Evolutionary conservation across 192 early-diverging fungal species (phyloP).

Genomic region (Dispira parvispora): DNA sequence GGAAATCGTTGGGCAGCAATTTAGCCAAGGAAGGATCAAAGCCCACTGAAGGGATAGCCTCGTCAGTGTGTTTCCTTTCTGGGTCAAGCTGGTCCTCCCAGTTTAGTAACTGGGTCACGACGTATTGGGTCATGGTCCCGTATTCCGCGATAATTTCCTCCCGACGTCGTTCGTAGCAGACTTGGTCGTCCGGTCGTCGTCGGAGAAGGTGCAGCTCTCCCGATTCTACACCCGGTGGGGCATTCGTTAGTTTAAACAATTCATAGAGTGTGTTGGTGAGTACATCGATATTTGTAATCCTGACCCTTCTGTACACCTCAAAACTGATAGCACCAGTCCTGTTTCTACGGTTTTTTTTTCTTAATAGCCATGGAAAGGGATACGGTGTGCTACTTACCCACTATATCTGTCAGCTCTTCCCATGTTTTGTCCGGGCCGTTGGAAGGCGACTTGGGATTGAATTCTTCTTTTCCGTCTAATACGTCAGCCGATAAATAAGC

Average conservation of each 20-base stretch:
- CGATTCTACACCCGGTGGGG: neutral
- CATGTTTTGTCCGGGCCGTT: neutral
- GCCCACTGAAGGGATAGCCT: neutral
- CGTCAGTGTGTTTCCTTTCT: neutral
- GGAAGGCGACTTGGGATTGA: no score
- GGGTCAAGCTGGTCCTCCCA: neutral
- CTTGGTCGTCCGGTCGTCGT: neutral
- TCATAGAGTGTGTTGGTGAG: neutral
- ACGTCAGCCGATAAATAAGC: no score
- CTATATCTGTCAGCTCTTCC: conserved; percentile 6
- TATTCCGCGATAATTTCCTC: neutral
- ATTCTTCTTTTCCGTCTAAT: no score
- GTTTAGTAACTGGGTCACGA: neutral
- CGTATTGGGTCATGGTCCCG: neutral
- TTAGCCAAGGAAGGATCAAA: neutral
- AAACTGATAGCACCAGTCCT: neutral
- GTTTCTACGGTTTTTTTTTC: neutral
- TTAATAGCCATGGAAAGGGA: neutral
- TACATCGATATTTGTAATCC: neutral
- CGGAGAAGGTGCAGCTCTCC: neutral
- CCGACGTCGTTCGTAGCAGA: neutral
- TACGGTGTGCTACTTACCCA: neutral
- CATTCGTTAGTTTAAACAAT: neutral
- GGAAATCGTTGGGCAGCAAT: conserved; percentile 28
- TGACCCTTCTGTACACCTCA: neutral